Base-by-base conservation (phyloP, 169 alveolate genomes). In the Plasmodium inui region DNA sequence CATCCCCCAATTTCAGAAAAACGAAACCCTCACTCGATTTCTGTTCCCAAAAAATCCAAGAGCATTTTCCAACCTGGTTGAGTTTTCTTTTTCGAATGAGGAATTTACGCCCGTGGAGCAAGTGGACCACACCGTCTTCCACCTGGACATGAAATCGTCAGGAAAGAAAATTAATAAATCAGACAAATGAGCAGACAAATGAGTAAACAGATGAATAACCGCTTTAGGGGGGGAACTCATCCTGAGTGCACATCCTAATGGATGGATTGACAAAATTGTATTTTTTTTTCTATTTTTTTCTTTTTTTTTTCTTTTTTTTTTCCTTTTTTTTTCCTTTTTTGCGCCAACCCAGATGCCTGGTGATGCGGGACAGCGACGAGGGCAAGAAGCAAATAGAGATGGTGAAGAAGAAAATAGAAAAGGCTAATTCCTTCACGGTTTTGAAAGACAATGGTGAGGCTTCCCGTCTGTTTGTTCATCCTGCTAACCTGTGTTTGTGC, bases 11-110 rank as follows among this genome's bases (percentile, higher is more conserved):
- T 37, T 67, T 9, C 37, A 89, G 94, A 89, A 89, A 80, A 80
- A 89, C 34, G 94, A 89, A 39, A 89, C 89, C 14, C n/a, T 89
- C 7, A 89, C 90, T 19, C 28, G 94, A 78, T 80, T 89, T 79
- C 82, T 89, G 50, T 89, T 79, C 26, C 94, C 94, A 39, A 89
- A 89, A 50, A 89, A 89, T 34, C 94, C 94, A 79, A 89, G 94
- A 67, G 94, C 94, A 9, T 89, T 61, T 44, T 72, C 67, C 7
- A 89, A 79, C 50, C 72, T 89, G 46, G 50, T 89, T 14, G 94
- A 89, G 61, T 89, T 78, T 89, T 89, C 94, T 19, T 89, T 89
- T 41, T 26, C 76, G 10, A 89, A 89, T 89, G 94, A 89, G 22
- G 61, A 89, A 19, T 89, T 89, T 72, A 79, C 74, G 19, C 30